phyloP scores from a whole-genome alignment of 306 rosid genomes.

The Prunus dulcis region DNA sequence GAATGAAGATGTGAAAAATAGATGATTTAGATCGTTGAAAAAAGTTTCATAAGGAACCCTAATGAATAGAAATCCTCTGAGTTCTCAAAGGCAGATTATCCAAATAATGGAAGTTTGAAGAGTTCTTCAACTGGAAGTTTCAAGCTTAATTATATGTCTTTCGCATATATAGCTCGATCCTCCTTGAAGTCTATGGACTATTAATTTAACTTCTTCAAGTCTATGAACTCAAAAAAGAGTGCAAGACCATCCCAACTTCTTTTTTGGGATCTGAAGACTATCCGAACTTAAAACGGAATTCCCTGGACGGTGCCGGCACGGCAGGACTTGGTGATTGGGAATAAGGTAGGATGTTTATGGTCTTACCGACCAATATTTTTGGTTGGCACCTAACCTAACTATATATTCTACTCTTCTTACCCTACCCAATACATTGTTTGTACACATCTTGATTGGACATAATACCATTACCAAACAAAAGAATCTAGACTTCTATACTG shows the following conservation, averaged over 20 bases:
- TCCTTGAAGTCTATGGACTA: neutral
- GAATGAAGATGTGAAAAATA: no score
- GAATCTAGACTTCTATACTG: neutral
- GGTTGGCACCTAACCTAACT: neutral
- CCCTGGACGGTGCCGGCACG: no score
- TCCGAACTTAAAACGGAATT: no score
- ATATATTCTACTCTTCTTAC: neutral
- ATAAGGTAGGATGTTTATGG: neutral
- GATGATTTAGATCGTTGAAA: no score
- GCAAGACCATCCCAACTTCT: neutral
- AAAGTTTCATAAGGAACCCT: no score
- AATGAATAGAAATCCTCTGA: no score
- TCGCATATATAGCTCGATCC: no score
- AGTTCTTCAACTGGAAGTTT: no score
- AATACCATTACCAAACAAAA: neutral
- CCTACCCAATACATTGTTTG: neutral
- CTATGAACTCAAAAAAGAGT: neutral
- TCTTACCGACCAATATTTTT: neutral
- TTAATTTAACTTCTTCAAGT: neutral
- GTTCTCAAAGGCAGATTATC: no score
- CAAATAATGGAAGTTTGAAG: no score
- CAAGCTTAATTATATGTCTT: no score
- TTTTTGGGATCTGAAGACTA: neutral
- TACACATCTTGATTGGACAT: neutral
- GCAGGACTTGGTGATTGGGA: neutral